A percentile compares a stretch with the other conserved stretches of the same genome.
These are phyloP conservation scores for Asclepias syriaca DNA, from an alignment of 257 asterid genomes.

Conservation along the genomic window DNA sequence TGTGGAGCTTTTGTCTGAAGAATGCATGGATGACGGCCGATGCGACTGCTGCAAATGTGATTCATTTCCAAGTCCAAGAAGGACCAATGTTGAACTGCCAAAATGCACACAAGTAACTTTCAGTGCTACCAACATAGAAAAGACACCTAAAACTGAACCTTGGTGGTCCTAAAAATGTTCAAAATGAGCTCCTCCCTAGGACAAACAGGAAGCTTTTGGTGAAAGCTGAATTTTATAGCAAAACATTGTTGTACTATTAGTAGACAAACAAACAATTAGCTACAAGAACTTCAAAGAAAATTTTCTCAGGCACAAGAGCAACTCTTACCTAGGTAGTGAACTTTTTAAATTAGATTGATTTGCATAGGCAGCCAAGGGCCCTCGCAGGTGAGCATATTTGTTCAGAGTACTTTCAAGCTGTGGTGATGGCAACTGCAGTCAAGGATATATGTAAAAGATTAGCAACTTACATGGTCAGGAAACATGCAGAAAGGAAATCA, in stretches of 20 bases:
- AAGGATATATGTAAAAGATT: slow-evolving; percentile 15
- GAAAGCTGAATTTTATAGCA: not conserved
- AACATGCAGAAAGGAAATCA: not conserved
- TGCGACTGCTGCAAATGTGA: slow-evolving; percentile 38
- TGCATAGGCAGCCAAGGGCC: slow-evolving; percentile 59
- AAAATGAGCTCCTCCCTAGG: not conserved
- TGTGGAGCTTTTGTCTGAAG: slow-evolving; percentile 35
- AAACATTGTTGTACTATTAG: not conserved
- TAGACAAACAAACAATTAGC: not conserved
- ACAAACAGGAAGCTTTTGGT: not conserved
- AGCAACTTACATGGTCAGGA: slow-evolving; percentile 10
- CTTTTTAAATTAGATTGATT: slow-evolving; percentile 49
- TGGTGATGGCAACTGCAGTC: slow-evolving; percentile 86
- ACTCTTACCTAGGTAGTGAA: slow-evolving; percentile 68
- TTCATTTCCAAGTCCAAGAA: slow-evolving; percentile 62
- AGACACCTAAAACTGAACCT: not conserved
- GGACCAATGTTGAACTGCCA: slow-evolving; percentile 51
- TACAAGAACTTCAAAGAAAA: not conserved
- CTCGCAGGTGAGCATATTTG: slow-evolving; percentile 77
- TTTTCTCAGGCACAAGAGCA: not conserved
- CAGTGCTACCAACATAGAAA: not conserved
- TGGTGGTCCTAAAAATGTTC: not conserved
- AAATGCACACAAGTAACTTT: slow-evolving; percentile 1
- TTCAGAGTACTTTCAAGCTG: slow-evolving; percentile 87
- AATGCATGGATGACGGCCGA: slow-evolving; percentile 30